Evolutionary conservation across 164 flowering plant species (phyloP), one percentile per base, ranked within the genome.

Genomic region (Tetrastigma voinierianum): DNA sequence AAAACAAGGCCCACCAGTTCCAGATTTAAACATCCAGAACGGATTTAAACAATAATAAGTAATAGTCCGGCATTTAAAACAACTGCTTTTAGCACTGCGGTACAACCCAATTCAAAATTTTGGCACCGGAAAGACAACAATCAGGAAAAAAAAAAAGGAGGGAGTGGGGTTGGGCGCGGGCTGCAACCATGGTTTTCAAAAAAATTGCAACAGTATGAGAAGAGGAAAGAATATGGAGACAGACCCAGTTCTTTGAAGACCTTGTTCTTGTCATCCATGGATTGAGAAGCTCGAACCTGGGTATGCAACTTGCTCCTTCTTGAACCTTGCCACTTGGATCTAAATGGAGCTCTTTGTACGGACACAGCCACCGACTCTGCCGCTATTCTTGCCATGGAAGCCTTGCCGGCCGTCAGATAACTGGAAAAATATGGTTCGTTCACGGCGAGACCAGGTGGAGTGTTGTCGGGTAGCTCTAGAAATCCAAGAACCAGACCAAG

Each of bases 181-280:
- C 48, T 16, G n/a, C 17, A 8, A 16, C 15, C 19, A 59, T n/a
- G 1, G 10, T 9, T n/a, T 5, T 17, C 7, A 19, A 17, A 21
- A 21, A 19, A 45, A 52, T 44, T 10, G 44, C 4, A 43, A 54
- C 16, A 19, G 11, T 9, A 16, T 3, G 40, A 14, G 25, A 18
- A 51, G 18, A 44, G 57, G 54, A 68, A 52, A 65, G 62, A 46
- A 59, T 48, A 48, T 71, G 48, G 59, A 61, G 16, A 70, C 73
- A 43, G 21, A 91, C 97, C 93, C 53, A 86, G 77, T 76, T 89
- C 83, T 72, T 88, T 83, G 80, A 78, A 82, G 83, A 73, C 80
- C 68, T 72, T 85, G 78, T 79, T 72, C 70, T 81, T 78, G 76
- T 76, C 85, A 54, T 82, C 83, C 65, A 64, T 59, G 18, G 85